phyloP scores from a whole-genome alignment of 2,329 filamentous ascomycete species.

The Pseudopithomyces chartarum region DNA sequence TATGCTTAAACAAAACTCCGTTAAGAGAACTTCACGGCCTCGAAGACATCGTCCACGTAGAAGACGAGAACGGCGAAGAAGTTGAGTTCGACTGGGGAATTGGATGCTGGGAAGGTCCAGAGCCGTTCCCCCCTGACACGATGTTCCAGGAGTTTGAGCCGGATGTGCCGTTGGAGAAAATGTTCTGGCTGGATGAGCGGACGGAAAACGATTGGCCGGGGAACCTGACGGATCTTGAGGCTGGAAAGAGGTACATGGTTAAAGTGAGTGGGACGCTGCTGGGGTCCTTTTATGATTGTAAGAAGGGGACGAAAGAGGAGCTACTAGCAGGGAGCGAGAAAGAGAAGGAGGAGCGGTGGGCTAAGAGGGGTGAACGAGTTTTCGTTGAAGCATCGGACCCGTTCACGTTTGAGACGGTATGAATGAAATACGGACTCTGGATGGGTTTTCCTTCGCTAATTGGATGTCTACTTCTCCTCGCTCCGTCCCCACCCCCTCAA shows the following conservation, averaged over 20 bases:
- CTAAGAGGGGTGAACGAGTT: not conserved
- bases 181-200: constrained; percentile 2
- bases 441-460: too few relatives aligned
- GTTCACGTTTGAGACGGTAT: constrained; percentile 3
- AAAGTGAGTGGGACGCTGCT: not conserved
- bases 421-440: too few relatives aligned
- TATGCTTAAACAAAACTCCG: constrained; percentile 11
- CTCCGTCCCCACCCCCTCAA: constrained; percentile 45
- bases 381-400: constrained; percentile 1
- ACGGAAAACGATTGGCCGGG: not conserved
- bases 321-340: not conserved
- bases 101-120: constrained; percentile 10
- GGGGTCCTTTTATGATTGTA: not conserved
- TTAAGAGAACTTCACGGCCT: constrained; percentile 12
- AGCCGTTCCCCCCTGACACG: constrained; percentile 8
- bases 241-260: not conserved
- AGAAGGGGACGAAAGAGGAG: constrained; percentile 1
- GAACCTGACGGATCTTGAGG: not conserved
- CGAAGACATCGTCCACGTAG: constrained; percentile 6
- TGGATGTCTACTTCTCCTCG: constrained; percentile 36
- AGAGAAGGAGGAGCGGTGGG: constrained; percentile 5
- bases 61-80: constrained; percentile 10
- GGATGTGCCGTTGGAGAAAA: constrained; percentile 4
- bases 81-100: constrained; percentile 10
- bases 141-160: constrained; percentile 15